A percentile compares a stretch with the other conserved stretches of the same genome.
Conservation (phyloP, 257 asterid genomes). For the Echium plantagineum region DNA sequence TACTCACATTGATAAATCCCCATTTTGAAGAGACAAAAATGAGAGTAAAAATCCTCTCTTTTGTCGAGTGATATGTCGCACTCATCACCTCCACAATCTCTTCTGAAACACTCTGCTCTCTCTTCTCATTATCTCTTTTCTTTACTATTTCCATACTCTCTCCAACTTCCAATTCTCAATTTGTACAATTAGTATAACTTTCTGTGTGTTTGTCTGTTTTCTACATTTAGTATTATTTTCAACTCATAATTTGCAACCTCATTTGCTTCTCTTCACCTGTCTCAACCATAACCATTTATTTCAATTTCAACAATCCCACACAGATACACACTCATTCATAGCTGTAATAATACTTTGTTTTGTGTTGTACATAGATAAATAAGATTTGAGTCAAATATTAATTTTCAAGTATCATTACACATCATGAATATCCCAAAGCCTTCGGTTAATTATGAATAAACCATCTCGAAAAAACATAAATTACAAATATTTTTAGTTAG, state of each 20-base stretch:
- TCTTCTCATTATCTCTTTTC: neutral
- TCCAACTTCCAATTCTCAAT: slow-evolving; percentile 19
- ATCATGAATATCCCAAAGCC: too few relatives aligned
- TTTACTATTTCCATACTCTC: slow-evolving; percentile 9
- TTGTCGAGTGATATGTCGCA: slow-evolving; percentile 73
- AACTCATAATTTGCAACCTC: neutral
- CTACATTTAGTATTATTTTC: neutral
- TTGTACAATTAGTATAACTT: slow-evolving; percentile 3
- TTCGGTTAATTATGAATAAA: too few relatives aligned
- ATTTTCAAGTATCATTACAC: too few relatives aligned
- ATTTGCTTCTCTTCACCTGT: slow-evolving; percentile 15
- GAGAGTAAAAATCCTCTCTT: slow-evolving; percentile 18
- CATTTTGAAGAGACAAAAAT: slow-evolving; percentile 34
- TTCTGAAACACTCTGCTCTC: neutral
- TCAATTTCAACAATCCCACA: slow-evolving; percentile 8
- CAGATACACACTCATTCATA: neutral
- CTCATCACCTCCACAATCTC: slow-evolving; percentile 35
- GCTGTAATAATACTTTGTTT: too few relatives aligned
- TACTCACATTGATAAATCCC: slow-evolving; percentile 20
- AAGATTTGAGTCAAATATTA: too few relatives aligned
- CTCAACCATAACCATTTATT: slow-evolving; percentile 13
- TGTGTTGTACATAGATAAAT: too few relatives aligned
- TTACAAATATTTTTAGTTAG: too few relatives aligned
- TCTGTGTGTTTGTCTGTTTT: neutral
- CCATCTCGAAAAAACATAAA: too few relatives aligned